Evolutionary conservation across 2,329 filamentous ascomycete species (phyloP).

Genomic region (Alternaria incomplexa): DNA sequence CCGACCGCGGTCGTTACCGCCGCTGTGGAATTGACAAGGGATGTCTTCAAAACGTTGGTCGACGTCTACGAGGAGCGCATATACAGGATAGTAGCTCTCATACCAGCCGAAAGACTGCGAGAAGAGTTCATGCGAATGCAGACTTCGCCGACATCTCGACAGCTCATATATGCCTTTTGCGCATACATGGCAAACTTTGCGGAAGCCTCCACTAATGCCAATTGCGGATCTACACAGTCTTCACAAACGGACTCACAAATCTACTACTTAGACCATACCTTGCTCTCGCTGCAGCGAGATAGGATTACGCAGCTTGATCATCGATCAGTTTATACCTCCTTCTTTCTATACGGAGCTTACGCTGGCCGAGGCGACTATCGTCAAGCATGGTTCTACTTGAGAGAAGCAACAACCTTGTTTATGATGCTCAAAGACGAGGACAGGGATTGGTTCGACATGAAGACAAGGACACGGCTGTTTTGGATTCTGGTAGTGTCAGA

Average conservation of each 20-base stretch:
- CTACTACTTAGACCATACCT: constrained; percentile 28
- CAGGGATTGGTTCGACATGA: constrained; percentile 19
- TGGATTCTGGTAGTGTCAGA: constrained; percentile 37
- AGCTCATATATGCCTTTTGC: constrained; percentile 46
- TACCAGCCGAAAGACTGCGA: constrained; percentile 28
- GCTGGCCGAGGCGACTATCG: constrained; percentile 75
- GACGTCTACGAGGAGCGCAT: constrained; percentile 73
- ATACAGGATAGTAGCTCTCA: constrained; percentile 59
- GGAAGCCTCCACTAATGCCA: constrained; percentile 14
- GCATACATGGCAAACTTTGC: constrained; percentile 45
- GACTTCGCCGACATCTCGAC: constrained; percentile 30
- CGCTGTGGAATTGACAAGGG: constrained; percentile 31
- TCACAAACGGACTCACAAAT: background rate
- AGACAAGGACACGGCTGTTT: constrained; percentile 21
- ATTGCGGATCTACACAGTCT: background rate
- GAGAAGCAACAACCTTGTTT: constrained; percentile 74
- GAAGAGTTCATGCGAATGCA: constrained; percentile 26
- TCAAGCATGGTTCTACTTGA: constrained; percentile 79
- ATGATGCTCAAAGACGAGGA: constrained; percentile 23
- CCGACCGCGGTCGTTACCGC: background rate
- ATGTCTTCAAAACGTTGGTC: constrained; percentile 70
- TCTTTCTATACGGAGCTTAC: constrained; percentile 77
- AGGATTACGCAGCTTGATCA: constrained; percentile 28
- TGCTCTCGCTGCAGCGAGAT: constrained; percentile 22
- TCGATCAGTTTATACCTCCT: constrained; percentile 68